phyloP scores from a whole-genome alignment of 139 green algal species.

The Chlorella sorokiniana region DNA sequence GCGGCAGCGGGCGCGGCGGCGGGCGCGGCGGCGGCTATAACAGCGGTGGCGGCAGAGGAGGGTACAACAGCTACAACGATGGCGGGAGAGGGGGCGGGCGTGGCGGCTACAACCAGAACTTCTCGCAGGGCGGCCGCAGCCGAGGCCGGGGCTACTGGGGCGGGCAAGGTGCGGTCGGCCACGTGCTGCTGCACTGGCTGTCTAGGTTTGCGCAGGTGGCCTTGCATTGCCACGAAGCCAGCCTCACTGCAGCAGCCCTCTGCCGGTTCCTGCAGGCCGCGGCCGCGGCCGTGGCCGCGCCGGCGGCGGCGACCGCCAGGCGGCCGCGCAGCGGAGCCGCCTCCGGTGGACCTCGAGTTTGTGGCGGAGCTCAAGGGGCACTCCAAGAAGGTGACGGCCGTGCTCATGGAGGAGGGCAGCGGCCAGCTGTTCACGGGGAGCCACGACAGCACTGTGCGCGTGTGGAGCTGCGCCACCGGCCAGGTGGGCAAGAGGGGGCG shows the following conservation, averaged over 20 bases:
- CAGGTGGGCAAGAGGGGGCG: conserved; percentile 48
- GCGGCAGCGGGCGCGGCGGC: conserved; percentile 26
- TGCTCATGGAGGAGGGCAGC: conserved; percentile 43
- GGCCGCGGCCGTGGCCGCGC: conserved; percentile 18
- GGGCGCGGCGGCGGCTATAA: conserved; percentile 1
- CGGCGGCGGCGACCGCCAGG: conserved; percentile 2
- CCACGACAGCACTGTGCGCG: conserved; percentile 64
- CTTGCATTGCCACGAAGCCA: too few species aligned
- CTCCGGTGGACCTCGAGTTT: conserved; percentile 54
- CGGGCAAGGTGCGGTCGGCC: conserved; percentile 11
- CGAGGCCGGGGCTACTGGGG: conserved; percentile 26
- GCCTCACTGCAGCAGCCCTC: background rate
- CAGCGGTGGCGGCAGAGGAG: background rate
- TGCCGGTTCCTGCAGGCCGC: too few species aligned
- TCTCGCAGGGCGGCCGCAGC: background rate
- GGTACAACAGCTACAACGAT: conserved; percentile 27
- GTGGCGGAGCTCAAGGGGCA: conserved; percentile 52
- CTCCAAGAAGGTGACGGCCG: conserved; percentile 46
- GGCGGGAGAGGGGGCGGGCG: conserved; percentile 25
- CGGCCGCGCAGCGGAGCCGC: conserved; percentile 19
- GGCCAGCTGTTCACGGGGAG: conserved; percentile 77
- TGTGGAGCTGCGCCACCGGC: conserved; percentile 69
- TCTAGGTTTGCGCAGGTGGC: background rate
- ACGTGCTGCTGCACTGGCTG: background rate
- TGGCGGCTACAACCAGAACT: conserved; percentile 28